Conservation (phyloP, 2,329 filamentous ascomycete species). For the Ascosphaera apis region DNA sequence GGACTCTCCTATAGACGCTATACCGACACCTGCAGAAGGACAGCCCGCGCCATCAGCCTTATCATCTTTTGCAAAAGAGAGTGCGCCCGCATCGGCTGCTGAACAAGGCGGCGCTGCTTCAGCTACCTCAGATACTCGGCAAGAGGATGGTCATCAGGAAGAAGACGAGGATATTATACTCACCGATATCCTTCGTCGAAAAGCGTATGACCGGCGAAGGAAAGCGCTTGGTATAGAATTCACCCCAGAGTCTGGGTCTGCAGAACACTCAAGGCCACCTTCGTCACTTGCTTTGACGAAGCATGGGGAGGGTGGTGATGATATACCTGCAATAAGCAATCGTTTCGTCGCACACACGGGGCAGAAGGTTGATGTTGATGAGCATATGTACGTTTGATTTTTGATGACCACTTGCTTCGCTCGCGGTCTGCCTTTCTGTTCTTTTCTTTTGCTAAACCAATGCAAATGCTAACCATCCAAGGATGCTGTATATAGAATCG, state of each 20-base stretch:
- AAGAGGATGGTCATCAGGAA: neutral
- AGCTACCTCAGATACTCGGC: no score
- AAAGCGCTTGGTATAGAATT: conserved; percentile 22
- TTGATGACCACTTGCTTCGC: conserved; percentile 1
- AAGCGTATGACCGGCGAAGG: conserved; percentile 15
- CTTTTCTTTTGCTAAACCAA: conserved; percentile 3
- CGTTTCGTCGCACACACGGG: conserved; percentile 37
- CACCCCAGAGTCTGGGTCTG: conserved; percentile 13
- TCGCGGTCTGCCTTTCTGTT: neutral
- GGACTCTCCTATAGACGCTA: conserved; percentile 5
- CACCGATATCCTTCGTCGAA: conserved; percentile 18
- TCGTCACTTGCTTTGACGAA: conserved; percentile 9
- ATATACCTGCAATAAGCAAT: conserved; percentile 20
- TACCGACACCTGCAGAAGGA: conserved; percentile 4
- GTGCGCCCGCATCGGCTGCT: conserved; percentile 4
- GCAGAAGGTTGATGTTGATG: conserved; percentile 33
- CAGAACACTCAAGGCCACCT: conserved; percentile 4
- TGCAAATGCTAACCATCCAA: conserved; percentile 34
- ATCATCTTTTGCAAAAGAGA: no score
- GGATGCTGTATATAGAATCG: conserved; percentile 44
- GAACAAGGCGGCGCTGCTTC: conserved; percentile 7
- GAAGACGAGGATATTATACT: conserved; percentile 7
- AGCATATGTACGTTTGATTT: conserved; percentile 35
- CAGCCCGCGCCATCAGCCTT: no score
- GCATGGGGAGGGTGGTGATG: conserved; percentile 14